Percentiles rank a stretch among this genome's conserved stretches.
These are phyloP conservation scores for Dryas alaskensis DNA, from an alignment of 306 rosid genomes.

Conservation along the genomic window DNA sequence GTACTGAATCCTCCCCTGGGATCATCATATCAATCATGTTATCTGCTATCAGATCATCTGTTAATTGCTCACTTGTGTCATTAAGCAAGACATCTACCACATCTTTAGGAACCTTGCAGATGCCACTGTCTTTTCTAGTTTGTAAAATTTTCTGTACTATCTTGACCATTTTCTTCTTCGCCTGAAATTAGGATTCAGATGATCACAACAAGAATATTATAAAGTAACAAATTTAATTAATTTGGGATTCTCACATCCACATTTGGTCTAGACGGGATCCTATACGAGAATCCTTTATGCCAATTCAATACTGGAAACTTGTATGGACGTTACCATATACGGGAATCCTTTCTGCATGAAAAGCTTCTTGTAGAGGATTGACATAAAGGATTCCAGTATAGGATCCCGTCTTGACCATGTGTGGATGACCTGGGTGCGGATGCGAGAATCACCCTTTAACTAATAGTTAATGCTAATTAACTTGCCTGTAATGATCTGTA, in stretches of 20 bases:
- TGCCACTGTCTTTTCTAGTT: constrained; percentile 40
- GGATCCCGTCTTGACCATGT: too few species aligned
- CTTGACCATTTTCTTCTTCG: constrained; percentile 87
- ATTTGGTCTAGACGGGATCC: too few species aligned
- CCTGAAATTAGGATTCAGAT: constrained; percentile 49
- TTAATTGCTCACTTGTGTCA: constrained; percentile 64
- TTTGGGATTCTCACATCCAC: too few species aligned
- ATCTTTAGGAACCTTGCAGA: constrained; percentile 56
- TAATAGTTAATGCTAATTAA: background rate
- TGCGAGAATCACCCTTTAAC: too few species aligned
- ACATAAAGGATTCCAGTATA: too few species aligned
- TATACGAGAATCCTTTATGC: too few species aligned
- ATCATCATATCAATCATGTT: constrained; percentile 98
- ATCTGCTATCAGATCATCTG: constrained; percentile 79
- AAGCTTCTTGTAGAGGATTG: too few species aligned
- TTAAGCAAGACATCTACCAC: constrained; percentile 81
- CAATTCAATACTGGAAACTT: too few species aligned
- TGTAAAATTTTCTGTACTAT: constrained; percentile 54
- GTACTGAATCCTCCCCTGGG: constrained; percentile 98
- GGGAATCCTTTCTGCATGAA: too few species aligned
- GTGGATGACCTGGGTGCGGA: too few species aligned
- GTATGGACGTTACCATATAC: too few species aligned
- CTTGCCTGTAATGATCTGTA: constrained; percentile 81
- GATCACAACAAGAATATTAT: background rate
- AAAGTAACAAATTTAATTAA: too few species aligned